Percentiles rank a stretch among this genome's conserved stretches.
Evolutionary conservation across 1,284 basidiomycete genomes (phyloP).

Genomic region (Ustilago crameri): DNA sequence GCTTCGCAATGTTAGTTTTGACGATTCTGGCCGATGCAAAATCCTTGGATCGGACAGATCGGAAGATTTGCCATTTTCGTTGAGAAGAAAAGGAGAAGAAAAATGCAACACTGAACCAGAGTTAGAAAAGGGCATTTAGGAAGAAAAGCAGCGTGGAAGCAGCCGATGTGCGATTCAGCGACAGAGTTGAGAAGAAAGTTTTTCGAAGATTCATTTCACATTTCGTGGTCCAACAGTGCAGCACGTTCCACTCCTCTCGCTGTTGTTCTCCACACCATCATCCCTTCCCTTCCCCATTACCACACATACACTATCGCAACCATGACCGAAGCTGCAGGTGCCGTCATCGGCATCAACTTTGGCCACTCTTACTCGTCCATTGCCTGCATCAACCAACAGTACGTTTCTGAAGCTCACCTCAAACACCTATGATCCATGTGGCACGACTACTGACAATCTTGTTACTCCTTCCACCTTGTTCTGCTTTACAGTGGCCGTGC

Average conservation of each 20-base stretch:
- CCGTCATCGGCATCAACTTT: conserved; percentile 90
- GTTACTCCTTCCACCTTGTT: background rate
- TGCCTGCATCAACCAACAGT: conserved; percentile 92
- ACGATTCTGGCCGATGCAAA: no score
- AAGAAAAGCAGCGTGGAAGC: no score
- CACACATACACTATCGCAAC: conserved; percentile 12
- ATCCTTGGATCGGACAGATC: no score
- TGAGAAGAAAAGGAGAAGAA: background rate
- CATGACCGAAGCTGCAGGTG: conserved; percentile 63
- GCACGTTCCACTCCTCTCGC: background rate
- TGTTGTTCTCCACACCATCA: conserved; percentile 2
- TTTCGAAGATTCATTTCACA: background rate
- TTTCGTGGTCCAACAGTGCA: background rate
- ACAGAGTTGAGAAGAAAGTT: conserved; percentile 1
- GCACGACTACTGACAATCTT: conserved; percentile 18
- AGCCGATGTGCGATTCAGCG: no score
- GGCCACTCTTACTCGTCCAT: conserved; percentile 96
- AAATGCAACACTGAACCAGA: background rate
- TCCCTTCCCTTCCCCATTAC: background rate
- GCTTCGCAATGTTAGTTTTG: no score
- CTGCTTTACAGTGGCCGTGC: conserved; percentile 55
- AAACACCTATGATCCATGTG: no score
- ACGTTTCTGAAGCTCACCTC: conserved; percentile 35
- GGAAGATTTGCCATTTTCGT: background rate
- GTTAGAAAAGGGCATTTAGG: no score